These are phyloP conservation scores for Candida suzukii DNA, from an alignment of 805 yeast species.

Conservation along the genomic window DNA sequence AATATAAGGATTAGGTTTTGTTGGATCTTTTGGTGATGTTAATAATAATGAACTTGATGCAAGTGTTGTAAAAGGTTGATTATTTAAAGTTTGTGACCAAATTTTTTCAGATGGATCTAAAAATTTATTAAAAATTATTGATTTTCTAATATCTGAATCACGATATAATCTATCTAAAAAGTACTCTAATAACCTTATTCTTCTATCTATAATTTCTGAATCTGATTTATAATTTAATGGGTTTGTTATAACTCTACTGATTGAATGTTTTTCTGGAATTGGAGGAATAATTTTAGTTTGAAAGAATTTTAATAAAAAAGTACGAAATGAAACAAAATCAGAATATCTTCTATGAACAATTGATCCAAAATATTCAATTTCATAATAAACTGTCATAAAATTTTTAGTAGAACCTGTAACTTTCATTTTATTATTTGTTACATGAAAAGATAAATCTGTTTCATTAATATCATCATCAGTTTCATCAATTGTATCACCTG, in stretches of 20 bases:
- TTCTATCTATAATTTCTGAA: constrained; percentile 33
- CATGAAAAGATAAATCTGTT: not conserved
- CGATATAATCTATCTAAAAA: constrained; percentile 34
- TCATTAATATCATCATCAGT: not conserved
- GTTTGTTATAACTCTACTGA: constrained; percentile 26
- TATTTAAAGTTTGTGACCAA: constrained; percentile 39
- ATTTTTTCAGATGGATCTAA: constrained; percentile 43
- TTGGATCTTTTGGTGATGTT: constrained; percentile 44
- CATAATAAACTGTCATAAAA: constrained; percentile 24
- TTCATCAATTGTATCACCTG: constrained; percentile 2
- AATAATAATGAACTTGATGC: constrained; percentile 42
- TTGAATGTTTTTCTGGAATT: constrained; percentile 78
- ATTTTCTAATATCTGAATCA: constrained; percentile 27
- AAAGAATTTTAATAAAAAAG: constrained; percentile 58
- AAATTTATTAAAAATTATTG: constrained; percentile 37
- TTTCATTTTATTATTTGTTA: not conserved
- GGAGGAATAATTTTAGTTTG: constrained; percentile 93
- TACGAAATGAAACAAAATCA: constrained; percentile 81
- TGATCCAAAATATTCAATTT: constrained; percentile 17
- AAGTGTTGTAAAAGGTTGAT: constrained; percentile 31
- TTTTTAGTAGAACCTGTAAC: constrained; percentile 8
- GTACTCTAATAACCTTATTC: constrained; percentile 37
- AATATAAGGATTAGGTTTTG: constrained; percentile 47
- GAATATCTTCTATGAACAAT: constrained; percentile 70
- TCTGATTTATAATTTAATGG: constrained; percentile 27